phyloP scores from a whole-genome alignment of 495 filamentous ascomycete species.

The Xylaria scruposa region DNA sequence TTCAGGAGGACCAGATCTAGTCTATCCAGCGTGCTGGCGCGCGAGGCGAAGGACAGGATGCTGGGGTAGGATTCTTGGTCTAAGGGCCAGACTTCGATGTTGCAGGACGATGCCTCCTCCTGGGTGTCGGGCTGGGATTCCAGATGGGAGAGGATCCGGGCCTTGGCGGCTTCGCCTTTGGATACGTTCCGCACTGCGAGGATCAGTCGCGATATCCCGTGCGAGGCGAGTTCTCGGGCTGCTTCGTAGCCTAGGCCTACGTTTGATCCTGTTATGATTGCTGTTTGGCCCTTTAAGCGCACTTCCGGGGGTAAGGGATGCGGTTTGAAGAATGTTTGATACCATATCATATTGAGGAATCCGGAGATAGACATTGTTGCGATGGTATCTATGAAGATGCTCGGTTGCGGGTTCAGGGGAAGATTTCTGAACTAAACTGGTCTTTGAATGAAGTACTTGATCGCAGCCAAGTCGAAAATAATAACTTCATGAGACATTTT shows the following conservation, averaged over 20 bases:
- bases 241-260: slow-evolving; percentile 61
- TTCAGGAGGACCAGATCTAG: slow-evolving; percentile 56
- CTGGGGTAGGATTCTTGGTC: slow-evolving; percentile 56
- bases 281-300: slow-evolving; percentile 42
- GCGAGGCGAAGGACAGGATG: slow-evolving; percentile 49
- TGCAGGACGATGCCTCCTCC: slow-evolving; percentile 38
- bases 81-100: slow-evolving; percentile 58
- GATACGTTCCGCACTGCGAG: slow-evolving; percentile 52
- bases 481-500: neutral
- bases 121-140: neutral
- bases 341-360: slow-evolving; percentile 29
- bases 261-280: slow-evolving; percentile 63
- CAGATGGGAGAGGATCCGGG: slow-evolving; percentile 42
- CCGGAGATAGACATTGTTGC: slow-evolving; percentile 28
- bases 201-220: slow-evolving; percentile 52
- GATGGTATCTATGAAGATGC: neutral
- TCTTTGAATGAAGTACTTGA: neutral
- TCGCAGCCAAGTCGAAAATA: neutral
- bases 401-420: neutral
- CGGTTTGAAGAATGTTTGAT: slow-evolving; percentile 33
- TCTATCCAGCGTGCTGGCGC: slow-evolving; percentile 38
- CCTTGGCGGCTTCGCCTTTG: slow-evolving; percentile 53
- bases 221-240: slow-evolving; percentile 49
- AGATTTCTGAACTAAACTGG: neutral
- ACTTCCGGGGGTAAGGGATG: slow-evolving; percentile 27